Percentiles rank a stretch among this genome's conserved stretches.
These are phyloP conservation scores for Nitzschia sp. DNA, from an alignment of 108 stramenopile species.

Conservation along the genomic window DNA sequence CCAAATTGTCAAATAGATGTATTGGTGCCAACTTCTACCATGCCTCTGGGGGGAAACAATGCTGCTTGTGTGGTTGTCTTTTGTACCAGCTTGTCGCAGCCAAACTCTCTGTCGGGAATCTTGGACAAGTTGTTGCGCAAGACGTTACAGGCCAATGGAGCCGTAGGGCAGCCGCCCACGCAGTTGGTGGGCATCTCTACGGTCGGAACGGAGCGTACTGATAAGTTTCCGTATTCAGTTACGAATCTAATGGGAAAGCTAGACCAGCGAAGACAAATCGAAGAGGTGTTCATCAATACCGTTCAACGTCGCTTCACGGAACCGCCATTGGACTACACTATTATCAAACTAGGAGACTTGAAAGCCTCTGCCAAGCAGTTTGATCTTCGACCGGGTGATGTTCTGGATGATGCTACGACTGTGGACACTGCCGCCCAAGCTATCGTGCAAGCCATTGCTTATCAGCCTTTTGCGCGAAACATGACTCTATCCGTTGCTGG, in stretches of 20 bases:
- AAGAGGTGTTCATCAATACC: constrained; percentile 55
- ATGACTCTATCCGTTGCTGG: constrained; percentile 38
- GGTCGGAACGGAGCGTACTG: constrained; percentile 77
- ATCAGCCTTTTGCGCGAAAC: constrained; percentile 53
- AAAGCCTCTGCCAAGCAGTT: constrained; percentile 22
- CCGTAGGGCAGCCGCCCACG: constrained; percentile 65
- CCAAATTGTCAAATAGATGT: constrained; percentile 54
- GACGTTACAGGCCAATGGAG: constrained; percentile 48
- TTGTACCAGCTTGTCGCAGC: constrained; percentile 52
- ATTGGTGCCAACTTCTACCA: constrained; percentile 53
- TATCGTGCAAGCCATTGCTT: constrained; percentile 47
- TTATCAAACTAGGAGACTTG: constrained; percentile 77
- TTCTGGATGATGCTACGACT: constrained; percentile 46
- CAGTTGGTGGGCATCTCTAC: constrained; percentile 71
- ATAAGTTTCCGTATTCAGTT: constrained; percentile 79
- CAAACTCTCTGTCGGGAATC: constrained; percentile 45
- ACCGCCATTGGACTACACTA: constrained; percentile 75
- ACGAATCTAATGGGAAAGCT: constrained; percentile 79
- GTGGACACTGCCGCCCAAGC: constrained; percentile 32
- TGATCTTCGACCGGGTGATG: constrained; percentile 59
- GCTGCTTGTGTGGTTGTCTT: constrained; percentile 63
- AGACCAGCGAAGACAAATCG: constrained; percentile 72
- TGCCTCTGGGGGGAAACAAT: constrained; percentile 75
- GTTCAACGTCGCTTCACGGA: constrained; percentile 48
- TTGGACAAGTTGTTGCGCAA: constrained; percentile 66